Base-by-base conservation (phyloP, 1,284 basidiomycete species). In the Trichosporon sp. region DNA sequence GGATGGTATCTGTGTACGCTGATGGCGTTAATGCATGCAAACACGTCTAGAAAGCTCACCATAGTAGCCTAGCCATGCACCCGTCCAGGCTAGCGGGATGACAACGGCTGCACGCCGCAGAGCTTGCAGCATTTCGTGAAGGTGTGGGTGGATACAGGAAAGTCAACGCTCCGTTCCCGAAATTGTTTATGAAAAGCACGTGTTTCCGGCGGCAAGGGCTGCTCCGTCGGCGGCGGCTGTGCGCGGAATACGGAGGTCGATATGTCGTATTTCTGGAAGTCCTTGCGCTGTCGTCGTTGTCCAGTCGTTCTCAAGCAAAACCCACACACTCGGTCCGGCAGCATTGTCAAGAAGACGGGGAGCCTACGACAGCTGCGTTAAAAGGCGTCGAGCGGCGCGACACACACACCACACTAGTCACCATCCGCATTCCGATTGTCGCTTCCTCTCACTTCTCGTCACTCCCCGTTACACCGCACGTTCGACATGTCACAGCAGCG, bases 1-100 rank as follows among this genome's bases (percentile, higher is more conserved):
- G 77, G 3, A 79, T 34, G 13, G 79, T 80, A 70, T 83, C 81
- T 70, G 81, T 83, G 68, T 81, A 81, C n/a, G 79, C 80, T 82
- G 68, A 0, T 1, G 63, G 44, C 27, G 25, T 56, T n/a, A 38
- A 47, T 27, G 47, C 51, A 60, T 31, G 56, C 56, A 31, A 60
- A 31, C 15, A 15, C 27, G 56, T 23, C 15, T 29, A 31, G 18
- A 31, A 60, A 60, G 27, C 76, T 68, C 67, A 78, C 80, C 78
- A 66, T 82, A 82, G 68, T 82, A 82, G 3, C 75, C 78, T 4
- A 80, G 70, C 81, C 81, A 82, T 9, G 72, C 78, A 27, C 78
- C 77, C 2, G 79, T 80, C 73, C 76, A 82, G 5, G 78, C 78
- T 6, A 82, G 70, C 7, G 81, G 78, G n/a, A 79, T 70, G 38